Base-by-base conservation (phyloP, 495 filamentous ascomycete genomes). In the Recurvomyces mirabilis region DNA sequence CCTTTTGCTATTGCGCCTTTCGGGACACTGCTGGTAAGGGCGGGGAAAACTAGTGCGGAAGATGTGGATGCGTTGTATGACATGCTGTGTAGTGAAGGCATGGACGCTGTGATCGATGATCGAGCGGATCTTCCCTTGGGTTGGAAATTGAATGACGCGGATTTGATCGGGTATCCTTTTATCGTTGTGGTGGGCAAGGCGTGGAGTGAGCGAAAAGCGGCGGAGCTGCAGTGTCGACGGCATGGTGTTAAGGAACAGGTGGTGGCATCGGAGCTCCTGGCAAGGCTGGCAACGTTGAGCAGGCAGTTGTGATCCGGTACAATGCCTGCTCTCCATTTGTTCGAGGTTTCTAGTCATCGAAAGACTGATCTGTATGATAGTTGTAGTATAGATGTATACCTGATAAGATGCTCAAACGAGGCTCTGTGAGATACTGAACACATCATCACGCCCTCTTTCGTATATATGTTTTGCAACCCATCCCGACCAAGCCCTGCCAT, bases 111-210 rank as follows among this genome's bases (percentile, higher is more conserved):
- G 2, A 58, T 93, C 0, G 89, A 96, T 60, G 89, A 95, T 57
- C 74, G 89, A 13, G 7, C 23, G 14, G 54, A 69, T 25, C 74
- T 71, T 52, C 63, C 72, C 5, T 62, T 89, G 35, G 75, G 77
- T 13, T 94, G 84, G 84, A 94, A 89, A 57, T 64, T 96, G 42
- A 75, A 70, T 2, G 89, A 96, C 63, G 89, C 89, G 2, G 87
- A 94, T 58, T 54, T 91, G 39, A 74, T 94, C 47, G 89, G 89
- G 11, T 93, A 87, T 60, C 89, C 89, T 0, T 63, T 96, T 12
- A 71, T 93, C 18, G 64, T 93, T 1, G 66, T 93, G 13, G 65
- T 94, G 26, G 89, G 89, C 3, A 79, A 74, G 48, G 68, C 65
- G 14, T 94, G 88, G 87, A 71, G 60, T 51, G 67, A 71, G 17